These are phyloP conservation scores for Sporothrix brasiliensis DNA, from an alignment of 2,329 filamentous ascomycete genomes.

Conservation along the genomic window DNA sequence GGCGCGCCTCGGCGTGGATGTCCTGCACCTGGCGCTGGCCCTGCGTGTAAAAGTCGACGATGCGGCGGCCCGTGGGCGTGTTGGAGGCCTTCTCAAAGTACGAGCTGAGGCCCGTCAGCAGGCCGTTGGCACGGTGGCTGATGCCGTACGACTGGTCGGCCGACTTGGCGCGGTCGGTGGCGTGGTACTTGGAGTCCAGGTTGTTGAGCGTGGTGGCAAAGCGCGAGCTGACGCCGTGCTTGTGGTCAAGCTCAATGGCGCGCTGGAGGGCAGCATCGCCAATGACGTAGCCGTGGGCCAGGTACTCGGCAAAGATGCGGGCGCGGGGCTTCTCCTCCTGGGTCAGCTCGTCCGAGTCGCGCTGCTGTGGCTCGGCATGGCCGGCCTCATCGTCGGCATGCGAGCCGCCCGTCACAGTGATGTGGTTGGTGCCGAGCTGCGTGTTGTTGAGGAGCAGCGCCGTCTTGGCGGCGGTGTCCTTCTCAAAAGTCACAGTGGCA, in stretches of 20 bases:
- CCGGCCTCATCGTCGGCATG: slow-evolving; percentile 63
- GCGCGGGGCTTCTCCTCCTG: slow-evolving; percentile 97
- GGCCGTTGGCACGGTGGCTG: slow-evolving; percentile 67
- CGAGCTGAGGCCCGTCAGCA: slow-evolving; percentile 69
- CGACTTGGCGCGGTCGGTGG: slow-evolving; percentile 80
- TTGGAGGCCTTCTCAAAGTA: slow-evolving; percentile 94
- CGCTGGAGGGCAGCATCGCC: slow-evolving; percentile 74
- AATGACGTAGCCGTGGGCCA: slow-evolving; percentile 89
- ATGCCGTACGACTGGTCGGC: slow-evolving; percentile 86
- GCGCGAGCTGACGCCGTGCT: slow-evolving; percentile 79
- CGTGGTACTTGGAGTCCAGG: slow-evolving; percentile 85
- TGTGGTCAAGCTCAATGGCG: slow-evolving; percentile 84
- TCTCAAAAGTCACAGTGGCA: slow-evolving; percentile 94
- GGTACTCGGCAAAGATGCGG: slow-evolving; percentile 93
- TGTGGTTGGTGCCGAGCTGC: slow-evolving; percentile 83
- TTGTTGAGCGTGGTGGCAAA: slow-evolving; percentile 76
- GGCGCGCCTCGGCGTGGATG: slow-evolving; percentile 86
- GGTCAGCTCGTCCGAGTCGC: slow-evolving; percentile 69
- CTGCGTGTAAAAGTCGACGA: slow-evolving; percentile 84
- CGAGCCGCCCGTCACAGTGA: slow-evolving; percentile 70
- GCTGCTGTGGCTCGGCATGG: slow-evolving; percentile 52
- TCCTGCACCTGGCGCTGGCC: slow-evolving; percentile 88
- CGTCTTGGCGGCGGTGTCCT: slow-evolving; percentile 94
- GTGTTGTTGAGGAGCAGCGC: slow-evolving; percentile 97
- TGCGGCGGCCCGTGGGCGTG: slow-evolving; percentile 84